phyloP scores from a whole-genome alignment of 148 eudicot species.

The Heliosperma pusillum region DNA sequence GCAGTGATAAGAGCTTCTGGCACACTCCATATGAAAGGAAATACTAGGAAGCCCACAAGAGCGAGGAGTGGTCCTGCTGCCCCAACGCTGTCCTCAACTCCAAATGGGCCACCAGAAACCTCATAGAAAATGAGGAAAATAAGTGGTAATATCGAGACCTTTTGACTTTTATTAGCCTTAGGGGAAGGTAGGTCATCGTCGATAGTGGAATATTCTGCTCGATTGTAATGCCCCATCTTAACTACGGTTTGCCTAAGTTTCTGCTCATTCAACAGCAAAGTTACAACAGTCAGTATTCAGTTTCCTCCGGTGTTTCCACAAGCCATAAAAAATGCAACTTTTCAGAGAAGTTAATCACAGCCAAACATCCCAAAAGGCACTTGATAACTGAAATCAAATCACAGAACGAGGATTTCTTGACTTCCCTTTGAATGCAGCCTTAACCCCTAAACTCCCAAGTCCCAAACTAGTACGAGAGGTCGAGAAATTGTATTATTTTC shows the following conservation, averaged over 20 bases:
- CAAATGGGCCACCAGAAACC: conserved; percentile 53
- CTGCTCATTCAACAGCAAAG: conserved; percentile 37
- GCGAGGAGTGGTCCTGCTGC: conserved; percentile 51
- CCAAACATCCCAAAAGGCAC: background rate
- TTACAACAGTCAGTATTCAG: conserved; percentile 15
- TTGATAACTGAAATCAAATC: background rate
- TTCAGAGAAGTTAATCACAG: background rate
- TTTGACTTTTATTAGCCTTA: conserved; percentile 29
- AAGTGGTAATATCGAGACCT: conserved; percentile 42
- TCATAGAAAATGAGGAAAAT: conserved; percentile 53
- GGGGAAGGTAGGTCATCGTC: conserved; percentile 31
- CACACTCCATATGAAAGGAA: conserved; percentile 50
- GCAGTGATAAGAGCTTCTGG: conserved; percentile 52
- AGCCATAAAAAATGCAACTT: background rate
- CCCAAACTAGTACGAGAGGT: background rate
- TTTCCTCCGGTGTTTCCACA: background rate
- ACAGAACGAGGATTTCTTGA: too few species aligned
- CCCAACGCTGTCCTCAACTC: conserved; percentile 54
- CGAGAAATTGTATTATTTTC: background rate
- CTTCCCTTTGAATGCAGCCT: too few species aligned
- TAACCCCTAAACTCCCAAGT: too few species aligned
- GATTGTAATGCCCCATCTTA: conserved; percentile 39
- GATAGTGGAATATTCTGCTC: conserved; percentile 32
- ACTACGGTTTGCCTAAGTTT: conserved; percentile 41
- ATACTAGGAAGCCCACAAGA: conserved; percentile 41